Evolutionary conservation across 129 eudicot genomes (phyloP), one percentile per base, ranked within the genome.

Genomic region (Arctium lappa): DNA sequence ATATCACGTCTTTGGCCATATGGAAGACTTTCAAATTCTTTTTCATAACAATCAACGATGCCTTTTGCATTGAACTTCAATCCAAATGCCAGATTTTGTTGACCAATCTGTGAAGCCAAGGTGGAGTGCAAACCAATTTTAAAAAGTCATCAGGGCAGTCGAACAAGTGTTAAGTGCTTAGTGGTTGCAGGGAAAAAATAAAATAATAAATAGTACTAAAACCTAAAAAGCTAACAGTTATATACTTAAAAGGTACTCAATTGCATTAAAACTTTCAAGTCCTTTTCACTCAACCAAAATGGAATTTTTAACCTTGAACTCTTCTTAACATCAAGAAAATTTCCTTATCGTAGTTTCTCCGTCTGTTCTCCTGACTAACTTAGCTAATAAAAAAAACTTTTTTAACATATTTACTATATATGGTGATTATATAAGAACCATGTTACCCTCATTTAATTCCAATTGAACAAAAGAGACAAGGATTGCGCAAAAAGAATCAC

Each of bases 21-120:
- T 0, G 94, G 91, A 27, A 88, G 85, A 42, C 68, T 81, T 84
- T 88, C 78, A 40, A 91, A 88, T 74, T 89, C 92, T 78, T 85
- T 90, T 85, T 93, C 98, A 82, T 83, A 88, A 87, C 98, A 93
- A 76, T 93, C 98, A 77, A 93, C 87, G 18, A 85, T 76, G 74
- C 96, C 98, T 89, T 89, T 93, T 18, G 98, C 98, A 76, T 89
- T 88, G 85, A 93, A 93, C 76, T 89, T 91, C 46, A 91, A 85
- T 56, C 98, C 98, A 73, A 93, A 89, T 42, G 96, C 98, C 73
- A 93, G 81, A 66, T 88, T 84, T 84, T 93, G 98, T 86, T 93
- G 82, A 8, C 98, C 98, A 82, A 93, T 89, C 98, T 93, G 88
- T 88, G 86, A 69, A 71, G 29, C 75, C 86, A 82, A 66, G 46